Percentiles rank a stretch among this genome's conserved stretches.
Conservation (phyloP, 179 eudicot genomes). For the Nepenthes alata region DNA sequence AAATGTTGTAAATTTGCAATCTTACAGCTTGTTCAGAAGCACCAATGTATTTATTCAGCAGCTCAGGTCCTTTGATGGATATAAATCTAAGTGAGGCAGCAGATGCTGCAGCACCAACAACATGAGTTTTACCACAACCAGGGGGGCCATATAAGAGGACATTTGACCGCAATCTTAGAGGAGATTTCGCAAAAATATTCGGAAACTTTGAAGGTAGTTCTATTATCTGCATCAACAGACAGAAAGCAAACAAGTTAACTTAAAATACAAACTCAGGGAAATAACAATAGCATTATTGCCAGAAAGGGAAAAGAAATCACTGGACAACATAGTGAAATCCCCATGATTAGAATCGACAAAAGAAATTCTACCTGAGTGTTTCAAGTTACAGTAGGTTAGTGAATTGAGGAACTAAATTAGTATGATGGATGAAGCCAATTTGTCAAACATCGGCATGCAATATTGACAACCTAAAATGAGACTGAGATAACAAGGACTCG, state of each 20-base stretch:
- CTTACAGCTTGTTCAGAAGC: conserved; percentile 99
- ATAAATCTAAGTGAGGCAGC: conserved; percentile 90
- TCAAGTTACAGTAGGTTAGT: too few relatives aligned
- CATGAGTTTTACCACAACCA: conserved; percentile 98
- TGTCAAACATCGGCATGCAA: too few relatives aligned
- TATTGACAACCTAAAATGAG: too few relatives aligned
- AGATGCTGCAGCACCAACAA: conserved; percentile 97
- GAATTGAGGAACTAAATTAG: too few relatives aligned
- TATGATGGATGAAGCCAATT: too few relatives aligned
- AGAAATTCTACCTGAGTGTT: too few relatives aligned
- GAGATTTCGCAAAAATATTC: conserved; percentile 64
- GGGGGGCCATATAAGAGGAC: conserved; percentile 95
- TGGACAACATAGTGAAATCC: neutral
- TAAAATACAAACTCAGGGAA: neutral
- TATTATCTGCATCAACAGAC: conserved; percentile 50
- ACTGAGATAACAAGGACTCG: too few relatives aligned
- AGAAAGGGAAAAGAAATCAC: neutral
- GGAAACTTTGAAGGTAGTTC: conserved; percentile 91
- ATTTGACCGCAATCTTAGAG: conserved; percentile 80
- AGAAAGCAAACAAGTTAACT: conserved; percentile 1
- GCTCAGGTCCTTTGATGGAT: conserved; percentile 91
- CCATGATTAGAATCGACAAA: too few relatives aligned
- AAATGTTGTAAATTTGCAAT: neutral
- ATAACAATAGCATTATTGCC: too few relatives aligned
- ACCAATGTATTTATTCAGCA: conserved; percentile 94